phyloP scores from a whole-genome alignment of 192 early-diverging fungal genomes.

The Lunasporangiospora selenospora region DNA sequence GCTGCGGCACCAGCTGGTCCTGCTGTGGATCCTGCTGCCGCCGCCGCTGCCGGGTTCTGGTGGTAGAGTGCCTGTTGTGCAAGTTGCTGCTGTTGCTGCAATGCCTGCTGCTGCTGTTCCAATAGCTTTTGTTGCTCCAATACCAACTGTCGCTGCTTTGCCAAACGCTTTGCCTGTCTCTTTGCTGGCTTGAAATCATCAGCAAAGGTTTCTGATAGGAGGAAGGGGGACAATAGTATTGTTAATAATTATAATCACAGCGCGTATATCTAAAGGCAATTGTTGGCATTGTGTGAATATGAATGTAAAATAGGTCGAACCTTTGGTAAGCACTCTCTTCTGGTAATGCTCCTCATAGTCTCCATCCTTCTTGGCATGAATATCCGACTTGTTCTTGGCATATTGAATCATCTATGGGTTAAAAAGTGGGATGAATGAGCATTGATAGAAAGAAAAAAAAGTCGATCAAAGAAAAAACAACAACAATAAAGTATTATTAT shows the following conservation, averaged over 20 bases:
- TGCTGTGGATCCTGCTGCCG: slow-evolving; percentile 9
- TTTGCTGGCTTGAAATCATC: slow-evolving; percentile 40
- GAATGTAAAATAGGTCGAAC: slow-evolving; percentile 27
- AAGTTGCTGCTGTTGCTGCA: slow-evolving; percentile 14
- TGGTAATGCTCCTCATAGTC: slow-evolving; percentile 70
- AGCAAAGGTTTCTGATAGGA: slow-evolving; percentile 33
- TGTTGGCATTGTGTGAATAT: no score
- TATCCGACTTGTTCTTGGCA: slow-evolving; percentile 60
- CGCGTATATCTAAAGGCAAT: background rate
- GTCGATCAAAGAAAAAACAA: background rate
- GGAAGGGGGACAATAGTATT: no score
- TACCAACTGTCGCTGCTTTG: slow-evolving; percentile 27
- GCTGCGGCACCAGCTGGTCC: slow-evolving; percentile 15
- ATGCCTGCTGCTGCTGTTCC: slow-evolving; percentile 29
- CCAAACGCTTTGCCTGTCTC: slow-evolving; percentile 22
- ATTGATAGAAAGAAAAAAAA: background rate
- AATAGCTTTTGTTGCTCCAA: slow-evolving; percentile 27
- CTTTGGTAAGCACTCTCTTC: slow-evolving; percentile 66
- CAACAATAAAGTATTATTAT: no score
- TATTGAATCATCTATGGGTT: slow-evolving; percentile 58
- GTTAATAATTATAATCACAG: background rate
- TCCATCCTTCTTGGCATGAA: slow-evolving; percentile 73
- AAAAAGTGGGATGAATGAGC: background rate
- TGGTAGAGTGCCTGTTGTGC: slow-evolving; percentile 9
- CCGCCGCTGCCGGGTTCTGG: slow-evolving; percentile 3